Base-by-base conservation (phyloP, 805 yeast genomes). In the Starmerella floricola region DNA sequence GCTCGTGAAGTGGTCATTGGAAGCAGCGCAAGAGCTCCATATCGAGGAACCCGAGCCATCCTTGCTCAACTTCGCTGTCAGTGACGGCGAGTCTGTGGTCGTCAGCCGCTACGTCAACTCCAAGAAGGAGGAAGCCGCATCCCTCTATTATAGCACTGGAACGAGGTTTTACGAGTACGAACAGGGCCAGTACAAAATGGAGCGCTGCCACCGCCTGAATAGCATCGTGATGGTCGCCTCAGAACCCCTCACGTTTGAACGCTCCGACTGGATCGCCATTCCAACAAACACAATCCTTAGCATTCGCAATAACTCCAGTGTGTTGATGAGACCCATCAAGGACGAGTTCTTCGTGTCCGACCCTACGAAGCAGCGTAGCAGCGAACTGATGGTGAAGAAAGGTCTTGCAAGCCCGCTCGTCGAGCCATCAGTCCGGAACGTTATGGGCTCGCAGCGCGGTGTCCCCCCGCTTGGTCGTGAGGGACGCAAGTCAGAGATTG, bases 231-330 rank as follows among this genome's bases (percentile, higher is more conserved):
- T 91, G 78, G 91, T 91, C 38, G 95, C 98, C 1, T 80, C 94
- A 15, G 98, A 91, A 58, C 98, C 98, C 0, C 68, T 91, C 44
- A 91, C 98, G 0, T 91, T 91, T 60, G 97, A 91, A 63, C 67
- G 98, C 42, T 88, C 87, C 31, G 98, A 91, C 62, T 91, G 98
- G 98, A 82, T 88, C 39, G 79, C 95, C 3, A 93, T 91, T 1
- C 97, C 97, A 2, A 81, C 97, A 1, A 91, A 91, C 59, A 81
- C 96, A 3, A 66, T 79, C 1, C 60, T 91, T 13, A 44, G 44
- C 23, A 82, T 95, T 0, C 76, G 91, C 45, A 78, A 76, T 49
- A 78, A 76, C 42, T 94, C 87, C 59, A 84, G 94, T 1, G 91
- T 91, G 3, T 65, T 91, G 36, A 64, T 91, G 64, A 94, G 87